Conservation (phyloP, 495 filamentous ascomycete genomes). For the Hyaloscypha variabilis region DNA sequence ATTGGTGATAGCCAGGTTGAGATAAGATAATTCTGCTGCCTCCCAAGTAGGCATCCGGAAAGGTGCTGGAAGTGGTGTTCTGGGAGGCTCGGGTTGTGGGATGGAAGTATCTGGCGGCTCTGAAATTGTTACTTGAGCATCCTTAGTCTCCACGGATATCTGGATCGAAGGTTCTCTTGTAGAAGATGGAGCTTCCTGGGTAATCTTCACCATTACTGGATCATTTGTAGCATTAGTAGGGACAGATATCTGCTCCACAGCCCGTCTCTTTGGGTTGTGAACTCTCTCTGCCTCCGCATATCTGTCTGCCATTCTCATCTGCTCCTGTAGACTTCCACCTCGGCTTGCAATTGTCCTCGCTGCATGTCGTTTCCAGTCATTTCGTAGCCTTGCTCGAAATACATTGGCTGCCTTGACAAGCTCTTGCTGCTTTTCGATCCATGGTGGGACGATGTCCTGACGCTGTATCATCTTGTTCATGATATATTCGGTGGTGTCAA, state of each 20-base stretch:
- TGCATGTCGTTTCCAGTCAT: slow-evolving; percentile 88
- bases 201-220: slow-evolving; percentile 48
- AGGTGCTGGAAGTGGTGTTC: slow-evolving; percentile 41
- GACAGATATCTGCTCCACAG: slow-evolving; percentile 49
- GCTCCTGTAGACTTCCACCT: slow-evolving; percentile 76
- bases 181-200: slow-evolving; percentile 33
- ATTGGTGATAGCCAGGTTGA: slow-evolving; percentile 73
- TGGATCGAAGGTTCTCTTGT: slow-evolving; percentile 17
- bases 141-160: slow-evolving; percentile 20
- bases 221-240: slow-evolving; percentile 51
- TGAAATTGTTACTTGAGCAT: not conserved
- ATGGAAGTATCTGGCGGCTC: not conserved
- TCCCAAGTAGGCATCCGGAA: slow-evolving; percentile 73
- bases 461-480: slow-evolving; percentile 99
- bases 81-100: slow-evolving; percentile 22
- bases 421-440: slow-evolving; percentile 99
- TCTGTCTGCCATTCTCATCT: slow-evolving; percentile 70
- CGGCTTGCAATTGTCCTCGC: slow-evolving; percentile 76
- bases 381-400: slow-evolving; percentile 74
- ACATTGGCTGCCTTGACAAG: slow-evolving; percentile 65
- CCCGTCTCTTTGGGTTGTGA: slow-evolving; percentile 50
- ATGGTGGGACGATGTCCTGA: slow-evolving; percentile 81
- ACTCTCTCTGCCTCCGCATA: slow-evolving; percentile 75
- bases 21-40: slow-evolving; percentile 72
- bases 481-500: slow-evolving; percentile 97